Evolutionary conservation across 345 rosid species (phyloP), one percentile per base, ranked within the genome.

Genomic region (Stellera chamaejasme): DNA sequence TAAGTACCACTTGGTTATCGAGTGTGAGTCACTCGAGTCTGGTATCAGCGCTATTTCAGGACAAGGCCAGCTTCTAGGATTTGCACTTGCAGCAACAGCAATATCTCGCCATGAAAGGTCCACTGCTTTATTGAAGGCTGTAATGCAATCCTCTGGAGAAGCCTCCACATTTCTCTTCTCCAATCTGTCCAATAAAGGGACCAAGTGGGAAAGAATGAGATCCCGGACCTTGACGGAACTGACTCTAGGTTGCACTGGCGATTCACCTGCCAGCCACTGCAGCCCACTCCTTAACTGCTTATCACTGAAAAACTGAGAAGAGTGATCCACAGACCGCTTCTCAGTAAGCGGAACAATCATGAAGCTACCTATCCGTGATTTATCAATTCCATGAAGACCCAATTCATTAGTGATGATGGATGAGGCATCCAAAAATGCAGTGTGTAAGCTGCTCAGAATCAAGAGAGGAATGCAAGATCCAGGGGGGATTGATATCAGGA

Each of bases 381-480:
- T 78, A 69, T 93, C 87, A 43, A 93, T 62, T 54, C 75, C 78
- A 49, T 66, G 57, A 67, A 93, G 88, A 63, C 87, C 85, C 71
- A 89, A 58, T 51, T 72, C 83, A 19, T 66, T 48, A 41, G 76
- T 59, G 32, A 82, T 69, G 51, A 55, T 48, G 11, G 79, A 60
- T 60, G 68, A 66, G 60, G 76, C 78, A 68, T 77, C 80, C 50
- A 74, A 36, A 61, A 47, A 56, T 59, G 60, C 80, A 65, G 64
- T 27, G 64, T 57, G 45, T 52, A 82, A 79, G 56, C 76, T 82
- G 66, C 75, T 75, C 55, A 87, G 64, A 63, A 93, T 70, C 55
- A 93, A 72, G 58, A 93, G 97, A 13, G 99, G 96, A 67, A 93
- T 71, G 49, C 67, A 55, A 65, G 97, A 80, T 66, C 85, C 85